Percentiles rank a stretch among this genome's conserved stretches.
Evolutionary conservation across 192 early-diverging fungal species (phyloP).

Genomic region (Mortierella hygrophila): DNA sequence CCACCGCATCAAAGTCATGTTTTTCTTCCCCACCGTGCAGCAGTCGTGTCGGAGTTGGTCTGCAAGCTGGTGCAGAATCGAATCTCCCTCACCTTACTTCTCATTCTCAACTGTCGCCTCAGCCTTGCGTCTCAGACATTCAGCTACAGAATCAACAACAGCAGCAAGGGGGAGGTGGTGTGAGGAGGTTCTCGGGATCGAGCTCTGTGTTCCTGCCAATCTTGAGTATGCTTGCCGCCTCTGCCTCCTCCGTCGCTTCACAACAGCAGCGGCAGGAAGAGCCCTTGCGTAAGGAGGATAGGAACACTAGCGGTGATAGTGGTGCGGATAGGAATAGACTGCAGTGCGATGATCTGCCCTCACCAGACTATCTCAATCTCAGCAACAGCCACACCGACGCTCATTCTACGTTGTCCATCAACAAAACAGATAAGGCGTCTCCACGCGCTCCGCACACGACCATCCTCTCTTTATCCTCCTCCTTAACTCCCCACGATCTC

Average conservation of each 20-base stretch:
- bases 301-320: too few relatives aligned
- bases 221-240: background rate
- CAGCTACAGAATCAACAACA: background rate
- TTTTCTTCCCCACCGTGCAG: conserved; percentile 11
- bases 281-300: background rate
- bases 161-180: background rate
- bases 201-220: background rate
- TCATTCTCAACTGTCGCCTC: background rate
- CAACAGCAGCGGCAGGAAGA: background rate
- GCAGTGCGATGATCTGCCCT: conserved; percentile 7
- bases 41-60: conserved; percentile 5
- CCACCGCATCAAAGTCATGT: background rate
- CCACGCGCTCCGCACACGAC: background rate
- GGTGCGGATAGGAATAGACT: background rate
- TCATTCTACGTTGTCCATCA: background rate
- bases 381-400: background rate
- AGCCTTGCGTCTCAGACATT: background rate
- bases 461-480: background rate
- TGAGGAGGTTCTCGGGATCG: background rate
- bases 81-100: background rate
- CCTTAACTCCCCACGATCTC: background rate
- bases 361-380: background rate
- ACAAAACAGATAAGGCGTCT: background rate
- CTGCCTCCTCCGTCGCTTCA: background rate
- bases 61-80: conserved; percentile 1